Conservation (phyloP, 2,329 filamentous ascomycete genomes). For the Fusarium stilboides region DNA sequence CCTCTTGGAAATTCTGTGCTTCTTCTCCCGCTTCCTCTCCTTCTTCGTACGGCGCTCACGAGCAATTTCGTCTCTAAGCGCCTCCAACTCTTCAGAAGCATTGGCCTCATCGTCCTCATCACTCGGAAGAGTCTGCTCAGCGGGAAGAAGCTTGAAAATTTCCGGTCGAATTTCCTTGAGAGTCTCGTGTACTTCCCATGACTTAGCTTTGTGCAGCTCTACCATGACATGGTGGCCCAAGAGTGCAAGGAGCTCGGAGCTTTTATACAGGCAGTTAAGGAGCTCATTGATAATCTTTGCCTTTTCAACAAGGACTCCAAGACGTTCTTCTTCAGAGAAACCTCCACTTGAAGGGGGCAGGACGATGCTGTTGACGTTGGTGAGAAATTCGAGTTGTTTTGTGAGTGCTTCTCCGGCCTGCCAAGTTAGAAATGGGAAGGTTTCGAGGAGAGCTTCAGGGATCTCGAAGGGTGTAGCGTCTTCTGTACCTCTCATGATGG, state of each 20-base stretch:
- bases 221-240: neutral
- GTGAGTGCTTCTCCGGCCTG: neutral
- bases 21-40: neutral
- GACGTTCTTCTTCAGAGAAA: accelerated
- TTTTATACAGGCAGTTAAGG: neutral
- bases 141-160: neutral
- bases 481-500: neutral
- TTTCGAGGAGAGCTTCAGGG: accelerated
- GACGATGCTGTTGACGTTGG: neutral
- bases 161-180: neutral
- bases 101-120: neutral
- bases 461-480: neutral
- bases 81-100: neutral
- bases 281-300: neutral
- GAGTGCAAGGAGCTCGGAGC: neutral
- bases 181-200: neutral
- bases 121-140: neutral
- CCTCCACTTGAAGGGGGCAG: neutral
- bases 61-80: neutral
- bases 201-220: neutral
- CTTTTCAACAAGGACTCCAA: neutral
- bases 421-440: neutral
- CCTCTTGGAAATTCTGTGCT: neutral
- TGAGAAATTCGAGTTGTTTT: neutral
- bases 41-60: neutral